phyloP scores from a whole-genome alignment of 768 basidiomycete genomes.

The Xanthoconium stramineum region DNA sequence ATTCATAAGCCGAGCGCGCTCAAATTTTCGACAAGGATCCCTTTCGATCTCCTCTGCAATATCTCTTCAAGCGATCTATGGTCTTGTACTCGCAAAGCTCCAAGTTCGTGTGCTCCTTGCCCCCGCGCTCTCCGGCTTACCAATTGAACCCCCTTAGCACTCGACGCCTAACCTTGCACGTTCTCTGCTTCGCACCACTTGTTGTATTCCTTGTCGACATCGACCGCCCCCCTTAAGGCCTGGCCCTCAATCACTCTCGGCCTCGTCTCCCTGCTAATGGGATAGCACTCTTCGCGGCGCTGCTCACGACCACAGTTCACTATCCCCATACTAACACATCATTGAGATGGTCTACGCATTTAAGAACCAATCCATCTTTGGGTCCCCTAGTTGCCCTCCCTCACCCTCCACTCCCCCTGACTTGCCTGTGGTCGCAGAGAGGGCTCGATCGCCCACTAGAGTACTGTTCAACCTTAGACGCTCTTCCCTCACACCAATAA shows the following conservation, averaged over 20 bases:
- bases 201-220: constrained; percentile 58
- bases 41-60: neutral
- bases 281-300: constrained; percentile 35
- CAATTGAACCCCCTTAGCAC: constrained; percentile 14
- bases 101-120: constrained; percentile 16
- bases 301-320: constrained; percentile 25
- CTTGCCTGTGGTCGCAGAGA: constrained; percentile 39
- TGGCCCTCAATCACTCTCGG: neutral
- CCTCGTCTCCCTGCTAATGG: constrained; percentile 33
- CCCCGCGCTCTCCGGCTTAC: constrained; percentile 1
- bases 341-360: constrained; percentile 57
- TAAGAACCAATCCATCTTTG: constrained; percentile 65
- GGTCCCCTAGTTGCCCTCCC: constrained; percentile 58
- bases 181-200: constrained; percentile 59
- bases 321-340: neutral
- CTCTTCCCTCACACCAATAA: constrained; percentile 38
- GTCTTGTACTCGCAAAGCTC: constrained; percentile 40
- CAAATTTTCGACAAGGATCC: constrained; percentile 15
- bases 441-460: constrained; percentile 52
- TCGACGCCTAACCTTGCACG: constrained; percentile 37
- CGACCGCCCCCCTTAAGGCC: constrained; percentile 75
- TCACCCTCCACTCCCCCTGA: constrained; percentile 49
- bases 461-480: constrained; percentile 60
- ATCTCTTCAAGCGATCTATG: constrained; percentile 47
- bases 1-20: neutral